Evolutionary conservation across 805 yeast genomes (phyloP).

Genomic region (Metschnikowia proteae): DNA sequence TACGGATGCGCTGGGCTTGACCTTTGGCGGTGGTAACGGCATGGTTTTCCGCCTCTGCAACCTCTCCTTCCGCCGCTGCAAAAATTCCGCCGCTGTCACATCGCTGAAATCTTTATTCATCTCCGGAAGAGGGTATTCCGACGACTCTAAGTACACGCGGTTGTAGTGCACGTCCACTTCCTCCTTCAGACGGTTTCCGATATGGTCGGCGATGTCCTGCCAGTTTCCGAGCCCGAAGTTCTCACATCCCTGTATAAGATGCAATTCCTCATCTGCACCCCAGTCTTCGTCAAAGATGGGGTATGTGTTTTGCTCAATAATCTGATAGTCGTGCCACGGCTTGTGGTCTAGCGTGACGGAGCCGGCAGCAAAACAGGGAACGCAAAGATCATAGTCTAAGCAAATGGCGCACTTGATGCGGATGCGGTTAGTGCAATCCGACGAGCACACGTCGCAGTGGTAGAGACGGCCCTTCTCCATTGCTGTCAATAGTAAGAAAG

Average conservation of each 20-base stretch:
- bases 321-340: conserved; percentile 90
- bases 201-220: conserved; percentile 97
- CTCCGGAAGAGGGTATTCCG: conserved; percentile 84
- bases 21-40: conserved; percentile 78
- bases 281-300: conserved; percentile 87
- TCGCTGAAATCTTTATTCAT: conserved; percentile 62
- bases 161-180: conserved; percentile 86
- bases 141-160: conserved; percentile 62
- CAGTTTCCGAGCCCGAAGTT: conserved; percentile 91
- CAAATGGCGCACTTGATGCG: conserved; percentile 91
- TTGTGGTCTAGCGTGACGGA: conserved; percentile 76
- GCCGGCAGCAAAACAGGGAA: conserved; percentile 92
- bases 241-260: conserved; percentile 87
- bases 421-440: conserved; percentile 91
- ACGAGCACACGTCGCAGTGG: conserved; percentile 95
- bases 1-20: conserved; percentile 85
- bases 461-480: conserved; percentile 47
- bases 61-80: conserved; percentile 61
- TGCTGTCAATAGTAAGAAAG: conserved; percentile 1
- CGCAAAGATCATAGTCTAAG: conserved; percentile 93
- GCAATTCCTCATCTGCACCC: conserved; percentile 98
- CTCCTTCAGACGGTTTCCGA: conserved; percentile 87
- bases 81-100: conserved; percentile 65
- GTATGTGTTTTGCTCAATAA: conserved; percentile 90
- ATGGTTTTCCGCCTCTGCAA: conserved; percentile 68